Percentiles rank a stretch among this genome's conserved stretches.
phyloP scores from a whole-genome alignment of 306 rosid genomes.

The Luffa aegyptiaca region DNA sequence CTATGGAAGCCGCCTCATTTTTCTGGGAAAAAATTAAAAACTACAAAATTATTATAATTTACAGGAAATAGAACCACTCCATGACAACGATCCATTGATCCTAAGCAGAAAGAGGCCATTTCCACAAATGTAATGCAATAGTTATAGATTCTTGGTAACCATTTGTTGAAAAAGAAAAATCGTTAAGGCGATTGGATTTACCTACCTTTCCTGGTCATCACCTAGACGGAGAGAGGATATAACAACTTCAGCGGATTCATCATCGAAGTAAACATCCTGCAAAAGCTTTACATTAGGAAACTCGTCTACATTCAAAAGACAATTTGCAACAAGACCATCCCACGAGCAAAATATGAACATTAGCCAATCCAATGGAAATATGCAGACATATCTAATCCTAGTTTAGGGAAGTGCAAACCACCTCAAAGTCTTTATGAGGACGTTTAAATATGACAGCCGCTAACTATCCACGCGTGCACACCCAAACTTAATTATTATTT shows the following conservation, averaged over 20 bases:
- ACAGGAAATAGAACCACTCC: background rate
- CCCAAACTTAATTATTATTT: background rate
- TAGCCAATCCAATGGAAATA: background rate
- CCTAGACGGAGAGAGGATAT: slow-evolving; percentile 92
- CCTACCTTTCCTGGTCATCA: slow-evolving; percentile 92
- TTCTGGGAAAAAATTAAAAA: background rate
- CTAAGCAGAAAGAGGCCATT: background rate
- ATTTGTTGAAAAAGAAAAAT: background rate
- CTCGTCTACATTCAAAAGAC: slow-evolving; percentile 9
- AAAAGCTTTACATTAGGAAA: slow-evolving; percentile 14
- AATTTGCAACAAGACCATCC: background rate
- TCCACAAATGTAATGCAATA: background rate
- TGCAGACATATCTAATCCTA: background rate
- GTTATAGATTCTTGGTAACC: background rate
- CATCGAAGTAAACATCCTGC: slow-evolving; percentile 97
- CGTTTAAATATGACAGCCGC: background rate
- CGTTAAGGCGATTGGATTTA: slow-evolving; percentile 7
- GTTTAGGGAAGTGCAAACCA: background rate
- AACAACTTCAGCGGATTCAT: slow-evolving; percentile 98
- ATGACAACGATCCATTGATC: background rate
- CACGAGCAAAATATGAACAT: background rate
- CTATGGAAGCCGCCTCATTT: background rate
- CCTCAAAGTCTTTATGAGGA: background rate
- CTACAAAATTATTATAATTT: background rate
- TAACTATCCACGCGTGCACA: background rate